Percentiles rank a stretch among this genome's conserved stretches.
Evolutionary conservation across 2,329 filamentous ascomycete genomes (phyloP).

Genomic region (Phyllosticta citriasiana): DNA sequence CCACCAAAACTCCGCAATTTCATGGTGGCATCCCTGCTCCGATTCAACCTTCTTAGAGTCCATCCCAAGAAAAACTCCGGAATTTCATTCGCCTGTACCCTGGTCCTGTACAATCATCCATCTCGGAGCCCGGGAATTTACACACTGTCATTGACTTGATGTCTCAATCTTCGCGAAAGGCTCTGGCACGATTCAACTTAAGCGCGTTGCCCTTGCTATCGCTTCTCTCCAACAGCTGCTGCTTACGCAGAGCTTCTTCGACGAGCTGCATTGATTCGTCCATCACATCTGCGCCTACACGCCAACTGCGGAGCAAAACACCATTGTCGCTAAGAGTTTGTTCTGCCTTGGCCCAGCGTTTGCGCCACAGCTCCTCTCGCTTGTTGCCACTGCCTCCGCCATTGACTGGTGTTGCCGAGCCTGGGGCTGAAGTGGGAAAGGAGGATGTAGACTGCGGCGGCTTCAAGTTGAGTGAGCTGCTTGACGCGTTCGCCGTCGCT

Average conservation of each 20-base stretch:
- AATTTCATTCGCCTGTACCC: not conserved
- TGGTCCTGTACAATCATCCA: not conserved
- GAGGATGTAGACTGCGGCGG: not conserved
- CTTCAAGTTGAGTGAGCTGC: conserved; percentile 1
- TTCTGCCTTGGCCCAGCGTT: conserved; percentile 56
- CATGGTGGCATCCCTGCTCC: not conserved
- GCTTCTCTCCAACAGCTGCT: conserved; percentile 4
- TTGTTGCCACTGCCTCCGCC: conserved; percentile 41
- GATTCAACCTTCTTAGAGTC: not conserved
- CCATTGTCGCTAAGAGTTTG: conserved; percentile 52
- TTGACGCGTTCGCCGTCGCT: conserved; percentile 6
- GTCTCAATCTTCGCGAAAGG: not conserved
- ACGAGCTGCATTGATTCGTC: conserved; percentile 57
- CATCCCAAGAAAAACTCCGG: not conserved
- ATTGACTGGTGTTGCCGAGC: not conserved
- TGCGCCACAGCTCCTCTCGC: conserved; percentile 63
- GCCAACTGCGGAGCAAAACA: conserved; percentile 63
- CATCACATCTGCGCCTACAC: conserved; percentile 59
- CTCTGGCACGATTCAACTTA: not conserved
- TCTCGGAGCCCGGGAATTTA: not conserved
- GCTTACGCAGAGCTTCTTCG: conserved; percentile 32
- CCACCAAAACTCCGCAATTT: not conserved
- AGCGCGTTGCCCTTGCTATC: conserved; percentile 9
- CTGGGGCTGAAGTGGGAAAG: not conserved
- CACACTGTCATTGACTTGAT: not conserved